A percentile compares a stretch with the other conserved stretches of the same genome.
Conservation (phyloP, 2,329 filamentous ascomycete genomes). For the Fusarium vanettenii region DNA sequence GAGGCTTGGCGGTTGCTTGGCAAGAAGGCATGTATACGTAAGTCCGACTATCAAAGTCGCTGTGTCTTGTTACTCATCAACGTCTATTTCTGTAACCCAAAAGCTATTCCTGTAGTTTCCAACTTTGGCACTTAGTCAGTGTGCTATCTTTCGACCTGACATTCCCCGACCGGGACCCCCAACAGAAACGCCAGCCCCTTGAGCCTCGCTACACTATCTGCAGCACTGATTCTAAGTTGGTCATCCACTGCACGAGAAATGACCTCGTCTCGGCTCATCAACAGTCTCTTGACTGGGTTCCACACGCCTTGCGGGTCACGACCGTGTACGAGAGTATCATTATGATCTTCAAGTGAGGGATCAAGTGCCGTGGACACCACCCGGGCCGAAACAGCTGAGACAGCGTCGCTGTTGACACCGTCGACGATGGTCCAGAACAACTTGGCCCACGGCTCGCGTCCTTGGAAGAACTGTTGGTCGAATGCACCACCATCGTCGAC, state of each 20-base stretch:
- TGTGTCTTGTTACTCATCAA: not conserved
- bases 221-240: conserved; percentile 36
- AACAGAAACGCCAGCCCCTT: conserved; percentile 39
- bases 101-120: not conserved
- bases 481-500: conserved; percentile 36
- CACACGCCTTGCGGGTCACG: not conserved
- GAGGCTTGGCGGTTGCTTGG: conserved; percentile 23
- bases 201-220: conserved; percentile 37
- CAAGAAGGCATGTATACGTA: conserved; percentile 4
- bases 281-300: conserved; percentile 14
- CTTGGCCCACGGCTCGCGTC: conserved; percentile 36
- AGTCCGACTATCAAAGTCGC: not conserved
- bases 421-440: conserved; percentile 43
- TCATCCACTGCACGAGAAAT: conserved; percentile 17
- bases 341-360: not conserved
- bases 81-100: not conserved
- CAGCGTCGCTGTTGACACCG: conserved; percentile 1
- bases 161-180: conserved; percentile 34
- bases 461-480: conserved; percentile 41
- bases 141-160: not conserved
- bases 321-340: not conserved
- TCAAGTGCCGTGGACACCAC: not conserved
- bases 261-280: conserved; percentile 18
- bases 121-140: not conserved
- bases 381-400: conserved; percentile 4